Conservation (phyloP, 2,329 filamentous ascomycete genomes). For the Sclerotinia sclerotiorum region DNA sequence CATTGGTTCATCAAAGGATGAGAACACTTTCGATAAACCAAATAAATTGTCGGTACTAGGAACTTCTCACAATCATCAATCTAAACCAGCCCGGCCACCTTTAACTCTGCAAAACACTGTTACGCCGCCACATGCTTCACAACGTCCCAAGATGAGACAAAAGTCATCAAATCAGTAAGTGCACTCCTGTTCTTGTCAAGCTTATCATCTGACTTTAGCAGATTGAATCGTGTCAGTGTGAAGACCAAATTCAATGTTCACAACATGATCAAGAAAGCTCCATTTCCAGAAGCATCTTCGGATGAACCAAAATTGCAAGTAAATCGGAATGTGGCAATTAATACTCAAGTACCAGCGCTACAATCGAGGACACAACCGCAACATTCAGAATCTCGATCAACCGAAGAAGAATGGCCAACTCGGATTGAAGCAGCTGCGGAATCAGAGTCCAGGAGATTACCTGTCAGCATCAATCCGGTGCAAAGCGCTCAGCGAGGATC, state of each 20-base stretch:
- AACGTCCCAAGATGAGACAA: background rate
- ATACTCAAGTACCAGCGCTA: background rate
- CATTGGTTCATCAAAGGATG: background rate
- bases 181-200: background rate
- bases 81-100: background rate
- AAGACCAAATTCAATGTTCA: constrained; percentile 4
- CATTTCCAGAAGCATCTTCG: constrained; percentile 7
- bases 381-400: background rate
- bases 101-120: background rate
- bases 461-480: background rate
- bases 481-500: background rate
- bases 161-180: background rate
- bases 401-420: background rate
- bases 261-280: background rate
- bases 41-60: background rate
- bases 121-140: background rate
- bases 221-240: background rate
- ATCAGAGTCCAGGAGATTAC: background rate
- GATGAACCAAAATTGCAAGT: background rate
- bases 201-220: background rate
- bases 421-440: background rate
- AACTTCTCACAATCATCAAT: background rate
- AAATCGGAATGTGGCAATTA: background rate
- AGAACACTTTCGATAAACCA: too few relatives aligned
- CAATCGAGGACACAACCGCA: background rate